Evolutionary conservation across 2,329 filamentous ascomycete species (phyloP).

Genomic region (Trichothecium sympodiale): DNA sequence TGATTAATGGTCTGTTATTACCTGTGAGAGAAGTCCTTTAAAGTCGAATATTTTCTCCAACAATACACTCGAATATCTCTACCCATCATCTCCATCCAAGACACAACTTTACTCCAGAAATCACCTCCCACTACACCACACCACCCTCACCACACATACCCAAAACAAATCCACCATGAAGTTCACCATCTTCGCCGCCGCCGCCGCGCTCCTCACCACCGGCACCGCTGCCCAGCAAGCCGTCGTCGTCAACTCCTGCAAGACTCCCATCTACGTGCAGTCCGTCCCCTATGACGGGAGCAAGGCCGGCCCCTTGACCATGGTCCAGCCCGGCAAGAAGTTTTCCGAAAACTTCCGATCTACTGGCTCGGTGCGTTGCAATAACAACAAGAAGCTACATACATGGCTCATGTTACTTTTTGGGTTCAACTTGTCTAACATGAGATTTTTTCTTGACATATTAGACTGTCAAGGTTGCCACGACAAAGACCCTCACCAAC

Average conservation of each 20-base stretch:
- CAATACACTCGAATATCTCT: no score
- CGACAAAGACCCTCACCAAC: conserved; percentile 20
- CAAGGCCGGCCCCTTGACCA: conserved; percentile 18
- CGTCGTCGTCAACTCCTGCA: conserved; percentile 24
- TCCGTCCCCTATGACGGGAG: conserved; percentile 22
- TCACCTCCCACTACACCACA: no score
- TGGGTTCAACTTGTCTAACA: no score
- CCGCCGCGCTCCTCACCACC: conserved; percentile 20
- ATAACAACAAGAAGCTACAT: no score
- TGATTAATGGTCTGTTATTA: no score
- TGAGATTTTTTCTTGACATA: no score
- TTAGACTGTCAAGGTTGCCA: conserved; percentile 31
- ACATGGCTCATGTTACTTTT: no score
- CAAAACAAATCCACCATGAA: conserved; percentile 15
- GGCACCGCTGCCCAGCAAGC: conserved; percentile 22
- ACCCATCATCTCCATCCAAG: no score
- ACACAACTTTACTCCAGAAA: no score
- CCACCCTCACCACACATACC: neutral
- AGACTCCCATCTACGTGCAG: conserved; percentile 22
- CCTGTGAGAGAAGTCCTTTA: no score
- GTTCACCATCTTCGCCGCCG: conserved; percentile 12
- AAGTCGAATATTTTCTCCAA: no score
- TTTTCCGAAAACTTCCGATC: conserved; percentile 23
- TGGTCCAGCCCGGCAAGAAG: conserved; percentile 18
- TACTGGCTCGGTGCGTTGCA: conserved; percentile 22